phyloP scores from a whole-genome alignment of 129 eudicot genomes.

The Centella asiatica region DNA sequence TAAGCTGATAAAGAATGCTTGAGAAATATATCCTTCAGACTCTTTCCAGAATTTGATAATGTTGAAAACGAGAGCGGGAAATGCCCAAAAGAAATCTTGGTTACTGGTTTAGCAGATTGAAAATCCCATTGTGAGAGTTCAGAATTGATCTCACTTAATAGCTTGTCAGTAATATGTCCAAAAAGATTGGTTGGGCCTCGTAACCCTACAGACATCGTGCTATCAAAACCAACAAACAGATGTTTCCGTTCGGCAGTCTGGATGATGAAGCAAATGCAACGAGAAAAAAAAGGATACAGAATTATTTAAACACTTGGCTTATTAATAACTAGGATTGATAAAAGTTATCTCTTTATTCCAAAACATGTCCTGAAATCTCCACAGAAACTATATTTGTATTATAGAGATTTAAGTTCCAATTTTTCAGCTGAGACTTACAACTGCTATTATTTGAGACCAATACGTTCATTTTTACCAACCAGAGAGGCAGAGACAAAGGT shows the following conservation, averaged over 20 bases:
- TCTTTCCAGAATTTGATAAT: slow-evolving; percentile 56
- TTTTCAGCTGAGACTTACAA: too few species aligned
- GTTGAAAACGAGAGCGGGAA: slow-evolving; percentile 89
- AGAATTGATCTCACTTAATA: slow-evolving; percentile 50
- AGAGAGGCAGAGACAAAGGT: too few species aligned
- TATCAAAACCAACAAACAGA: slow-evolving; percentile 82
- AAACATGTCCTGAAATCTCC: too few species aligned
- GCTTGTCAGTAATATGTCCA: slow-evolving; percentile 84
- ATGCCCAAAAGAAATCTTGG: slow-evolving; percentile 79
- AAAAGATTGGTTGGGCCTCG: slow-evolving; percentile 94
- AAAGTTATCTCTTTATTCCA: too few species aligned
- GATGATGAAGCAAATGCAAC: slow-evolving; percentile 23
- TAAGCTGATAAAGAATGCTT: slow-evolving; percentile 60
- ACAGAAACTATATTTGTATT: too few species aligned
- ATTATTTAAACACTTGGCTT: not conserved
- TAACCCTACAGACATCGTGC: slow-evolving; percentile 61
- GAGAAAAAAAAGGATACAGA: not conserved
- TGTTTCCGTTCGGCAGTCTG: slow-evolving; percentile 57
- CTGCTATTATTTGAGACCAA: too few species aligned
- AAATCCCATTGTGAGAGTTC: slow-evolving; percentile 73
- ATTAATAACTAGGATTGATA: too few species aligned
- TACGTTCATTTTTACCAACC: too few species aligned
- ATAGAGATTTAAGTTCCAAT: too few species aligned
- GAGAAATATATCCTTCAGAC: slow-evolving; percentile 53
- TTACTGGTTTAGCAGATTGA: slow-evolving; percentile 32